Percentiles rank a stretch among this genome's conserved stretches.
Evolutionary conservation across 331 rosid genomes (phyloP).

Genomic region (Quercus lobata): DNA sequence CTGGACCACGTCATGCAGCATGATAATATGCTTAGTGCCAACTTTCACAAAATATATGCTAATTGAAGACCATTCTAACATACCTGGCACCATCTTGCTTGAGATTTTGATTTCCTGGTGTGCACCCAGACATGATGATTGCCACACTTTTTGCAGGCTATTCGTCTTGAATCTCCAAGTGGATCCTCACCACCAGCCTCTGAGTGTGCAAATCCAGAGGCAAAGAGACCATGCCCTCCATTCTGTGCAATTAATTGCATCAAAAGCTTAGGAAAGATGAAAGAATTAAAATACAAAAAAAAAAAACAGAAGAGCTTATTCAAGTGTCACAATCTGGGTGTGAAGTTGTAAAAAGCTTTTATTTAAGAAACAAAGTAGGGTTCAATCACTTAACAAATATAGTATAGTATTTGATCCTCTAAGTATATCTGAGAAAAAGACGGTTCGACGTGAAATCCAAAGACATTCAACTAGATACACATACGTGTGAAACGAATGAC

Average conservation of each 20-base stretch:
- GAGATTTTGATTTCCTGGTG: slow-evolving; percentile 76
- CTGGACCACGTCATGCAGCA: slow-evolving; percentile 5
- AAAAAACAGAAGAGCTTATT: slow-evolving; percentile 3
- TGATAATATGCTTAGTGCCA: background rate
- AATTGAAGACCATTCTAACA: slow-evolving; percentile 6
- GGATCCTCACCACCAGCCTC: slow-evolving; percentile 70
- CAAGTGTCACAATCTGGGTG: background rate
- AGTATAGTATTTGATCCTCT: background rate
- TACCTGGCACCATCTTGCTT: slow-evolving; percentile 99
- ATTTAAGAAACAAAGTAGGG: background rate
- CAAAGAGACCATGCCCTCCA: slow-evolving; percentile 66
- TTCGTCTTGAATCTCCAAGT: slow-evolving; percentile 70
- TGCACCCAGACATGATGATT: slow-evolving; percentile 79
- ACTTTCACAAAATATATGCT: slow-evolving; percentile 21
- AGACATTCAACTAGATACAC: background rate
- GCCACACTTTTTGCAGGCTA: slow-evolving; percentile 86
- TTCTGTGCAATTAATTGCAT: slow-evolving; percentile 48
- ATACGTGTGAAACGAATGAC: background rate
- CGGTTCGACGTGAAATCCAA: background rate
- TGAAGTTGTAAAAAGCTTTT: background rate
- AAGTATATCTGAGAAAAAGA: background rate
- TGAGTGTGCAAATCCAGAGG: slow-evolving; percentile 58
- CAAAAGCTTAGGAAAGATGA: slow-evolving; percentile 29
- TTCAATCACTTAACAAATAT: background rate
- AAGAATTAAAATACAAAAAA: slow-evolving; percentile 7